Evolutionary conservation across 176 grass and related monocot species (phyloP).

Genomic region (Luzula sylvatica): DNA sequence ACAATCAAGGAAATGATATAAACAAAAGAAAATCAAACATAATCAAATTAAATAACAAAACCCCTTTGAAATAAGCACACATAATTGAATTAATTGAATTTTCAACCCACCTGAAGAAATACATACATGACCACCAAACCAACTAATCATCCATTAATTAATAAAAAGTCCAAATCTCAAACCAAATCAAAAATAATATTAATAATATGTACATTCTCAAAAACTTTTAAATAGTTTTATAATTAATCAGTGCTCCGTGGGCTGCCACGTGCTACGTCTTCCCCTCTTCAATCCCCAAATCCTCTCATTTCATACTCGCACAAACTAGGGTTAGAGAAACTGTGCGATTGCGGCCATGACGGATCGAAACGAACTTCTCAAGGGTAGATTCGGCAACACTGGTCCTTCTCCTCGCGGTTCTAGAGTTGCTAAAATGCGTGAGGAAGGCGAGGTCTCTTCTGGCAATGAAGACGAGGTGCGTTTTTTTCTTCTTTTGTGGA

Average conservation of each 20-base stretch:
- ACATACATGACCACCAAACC: too few species aligned
- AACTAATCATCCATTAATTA: too few species aligned
- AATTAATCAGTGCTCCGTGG: neutral
- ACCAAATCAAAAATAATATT: too few species aligned
- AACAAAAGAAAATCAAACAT: too few species aligned
- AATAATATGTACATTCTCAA: too few species aligned
- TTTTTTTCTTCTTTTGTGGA: neutral
- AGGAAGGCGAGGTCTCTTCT: conserved; percentile 63
- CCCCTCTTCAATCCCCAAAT: neutral
- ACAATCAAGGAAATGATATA: too few species aligned
- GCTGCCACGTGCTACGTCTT: neutral
- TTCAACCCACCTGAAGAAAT: too few species aligned
- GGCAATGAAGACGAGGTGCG: conserved; percentile 47
- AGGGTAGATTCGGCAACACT: neutral
- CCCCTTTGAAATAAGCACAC: too few species aligned
- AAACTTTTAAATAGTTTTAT: too few species aligned
- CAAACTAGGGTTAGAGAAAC: neutral
- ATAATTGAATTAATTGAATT: too few species aligned
- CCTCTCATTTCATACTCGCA: neutral
- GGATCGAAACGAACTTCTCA: conserved; percentile 1
- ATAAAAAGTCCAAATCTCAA: too few species aligned
- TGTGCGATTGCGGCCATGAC: neutral
- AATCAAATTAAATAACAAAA: too few species aligned
- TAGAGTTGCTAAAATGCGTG: conserved; percentile 13
- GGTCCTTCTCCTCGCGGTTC: neutral